These are phyloP conservation scores for Mrakiaceae sp. DNA, from an alignment of 1,284 basidiomycete species.

Conservation along the genomic window DNA sequence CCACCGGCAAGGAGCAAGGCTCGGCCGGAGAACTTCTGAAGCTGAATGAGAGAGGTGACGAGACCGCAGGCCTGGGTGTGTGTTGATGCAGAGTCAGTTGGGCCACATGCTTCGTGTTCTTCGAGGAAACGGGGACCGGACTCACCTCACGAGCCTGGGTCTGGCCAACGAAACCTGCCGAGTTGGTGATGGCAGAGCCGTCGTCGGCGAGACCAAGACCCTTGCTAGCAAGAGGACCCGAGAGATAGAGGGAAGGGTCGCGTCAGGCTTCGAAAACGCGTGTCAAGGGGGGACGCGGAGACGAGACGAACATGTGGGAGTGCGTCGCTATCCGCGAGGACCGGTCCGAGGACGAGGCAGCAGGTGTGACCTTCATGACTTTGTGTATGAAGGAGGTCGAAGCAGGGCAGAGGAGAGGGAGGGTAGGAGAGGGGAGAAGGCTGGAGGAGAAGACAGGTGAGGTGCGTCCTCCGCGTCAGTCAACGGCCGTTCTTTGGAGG, in stretches of 20 bases:
- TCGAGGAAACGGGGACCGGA: background rate
- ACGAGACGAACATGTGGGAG: conserved; percentile 54
- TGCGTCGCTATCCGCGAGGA: conserved; percentile 80
- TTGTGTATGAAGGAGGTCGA: too few relatives aligned
- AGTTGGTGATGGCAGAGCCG: conserved; percentile 60
- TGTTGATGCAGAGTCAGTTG: background rate
- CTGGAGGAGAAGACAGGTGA: too few relatives aligned
- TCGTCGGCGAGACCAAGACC: conserved; percentile 83
- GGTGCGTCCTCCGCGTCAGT: too few relatives aligned
- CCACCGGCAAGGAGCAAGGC: conserved; percentile 79
- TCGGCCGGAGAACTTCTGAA: conserved; percentile 81
- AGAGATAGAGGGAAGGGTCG: background rate
- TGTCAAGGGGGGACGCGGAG: background rate
- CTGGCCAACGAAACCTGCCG: conserved; percentile 87
- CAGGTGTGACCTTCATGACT: conserved; percentile 16
- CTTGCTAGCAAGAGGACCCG: conserved; percentile 41
- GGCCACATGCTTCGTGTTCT: background rate
- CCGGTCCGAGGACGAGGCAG: conserved; percentile 29
- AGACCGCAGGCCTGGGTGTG: conserved; percentile 67
- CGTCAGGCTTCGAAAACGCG: background rate
- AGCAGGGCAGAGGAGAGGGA: too few relatives aligned
- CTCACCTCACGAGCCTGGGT: conserved; percentile 75
- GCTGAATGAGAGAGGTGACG: conserved; percentile 79
- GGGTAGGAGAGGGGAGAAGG: too few relatives aligned
- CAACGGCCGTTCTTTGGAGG: too few relatives aligned